Evolutionary conservation across 257 asterid species (phyloP).

Genomic region (Nicotiana otophora): DNA sequence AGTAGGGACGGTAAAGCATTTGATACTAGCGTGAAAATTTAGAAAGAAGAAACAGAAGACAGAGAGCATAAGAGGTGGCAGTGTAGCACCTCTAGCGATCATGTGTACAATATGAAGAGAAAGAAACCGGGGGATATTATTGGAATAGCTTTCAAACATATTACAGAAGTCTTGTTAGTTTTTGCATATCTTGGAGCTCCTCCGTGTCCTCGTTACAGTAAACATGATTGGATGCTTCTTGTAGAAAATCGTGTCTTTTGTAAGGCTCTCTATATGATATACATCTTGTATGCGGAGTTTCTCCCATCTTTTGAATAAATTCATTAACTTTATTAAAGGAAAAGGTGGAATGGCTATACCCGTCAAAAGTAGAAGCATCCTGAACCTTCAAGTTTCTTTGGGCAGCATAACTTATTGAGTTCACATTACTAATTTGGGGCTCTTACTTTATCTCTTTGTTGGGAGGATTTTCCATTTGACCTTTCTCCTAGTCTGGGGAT

Average conservation of each 20-base stretch:
- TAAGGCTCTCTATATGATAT: slow-evolving; percentile 4
- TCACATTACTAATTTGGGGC: background rate
- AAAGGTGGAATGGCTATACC: background rate
- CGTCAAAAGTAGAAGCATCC: slow-evolving; percentile 1
- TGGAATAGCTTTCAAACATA: background rate
- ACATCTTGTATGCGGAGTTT: background rate
- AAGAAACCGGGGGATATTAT: background rate
- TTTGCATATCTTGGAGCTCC: background rate
- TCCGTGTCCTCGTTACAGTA: background rate
- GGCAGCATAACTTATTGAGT: background rate
- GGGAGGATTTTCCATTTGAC: background rate
- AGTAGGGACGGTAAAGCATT: background rate
- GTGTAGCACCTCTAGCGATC: background rate
- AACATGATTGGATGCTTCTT: background rate
- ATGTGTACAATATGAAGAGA: background rate
- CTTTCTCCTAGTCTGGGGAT: background rate
- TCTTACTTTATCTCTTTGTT: background rate
- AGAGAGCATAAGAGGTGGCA: background rate
- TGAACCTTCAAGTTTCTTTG: background rate
- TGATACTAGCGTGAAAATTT: background rate
- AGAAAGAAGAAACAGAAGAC: background rate
- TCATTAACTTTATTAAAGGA: background rate
- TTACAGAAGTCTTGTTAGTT: background rate
- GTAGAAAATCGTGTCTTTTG: background rate
- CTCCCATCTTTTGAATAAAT: background rate